phyloP scores from a whole-genome alignment of 2,329 filamentous ascomycete genomes.

The Fusarium brachygibbosum region DNA sequence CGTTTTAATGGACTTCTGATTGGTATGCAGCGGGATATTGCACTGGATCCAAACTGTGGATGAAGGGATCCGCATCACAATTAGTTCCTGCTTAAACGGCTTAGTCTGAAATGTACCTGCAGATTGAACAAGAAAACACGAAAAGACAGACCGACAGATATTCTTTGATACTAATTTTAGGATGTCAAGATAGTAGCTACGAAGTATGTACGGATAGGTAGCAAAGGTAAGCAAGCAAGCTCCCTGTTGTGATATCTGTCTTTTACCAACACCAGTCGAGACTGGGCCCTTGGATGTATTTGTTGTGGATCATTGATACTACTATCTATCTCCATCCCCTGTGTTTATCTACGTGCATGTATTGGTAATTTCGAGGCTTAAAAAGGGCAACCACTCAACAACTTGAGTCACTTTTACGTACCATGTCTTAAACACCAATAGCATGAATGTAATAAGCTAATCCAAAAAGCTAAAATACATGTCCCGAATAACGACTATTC shows the following conservation, averaged over 20 bases:
- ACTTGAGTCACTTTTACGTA: slow-evolving; percentile 20
- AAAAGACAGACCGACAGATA: neutral
- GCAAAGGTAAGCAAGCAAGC: neutral
- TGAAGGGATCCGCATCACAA: slow-evolving; percentile 28
- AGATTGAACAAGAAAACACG: neutral
- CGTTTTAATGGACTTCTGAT: slow-evolving; percentile 17
- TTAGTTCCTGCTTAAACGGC: slow-evolving; percentile 32
- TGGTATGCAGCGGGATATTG: slow-evolving; percentile 42
- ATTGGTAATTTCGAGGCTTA: slow-evolving; percentile 20
- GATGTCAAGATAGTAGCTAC: slow-evolving; percentile 12
- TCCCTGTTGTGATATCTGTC: slow-evolving; percentile 1
- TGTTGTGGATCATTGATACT: neutral
- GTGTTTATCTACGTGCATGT: slow-evolving; percentile 5
- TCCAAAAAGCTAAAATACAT: neutral
- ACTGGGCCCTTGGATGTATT: slow-evolving; percentile 6
- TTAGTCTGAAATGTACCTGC: slow-evolving; percentile 24
- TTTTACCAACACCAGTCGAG: slow-evolving; percentile 2
- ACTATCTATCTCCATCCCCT: neutral
- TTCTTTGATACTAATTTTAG: slow-evolving; percentile 23
- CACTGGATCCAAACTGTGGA: slow-evolving; percentile 36
- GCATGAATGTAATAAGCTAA: neutral
- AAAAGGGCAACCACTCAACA: slow-evolving; percentile 11
- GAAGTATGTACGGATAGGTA: no score
- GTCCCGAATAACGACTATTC: slow-evolving; percentile 5
- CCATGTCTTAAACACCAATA: slow-evolving; percentile 22